These are phyloP conservation scores for Arthromyces matolae DNA, from an alignment of 768 basidiomycete genomes.

Conservation along the genomic window DNA sequence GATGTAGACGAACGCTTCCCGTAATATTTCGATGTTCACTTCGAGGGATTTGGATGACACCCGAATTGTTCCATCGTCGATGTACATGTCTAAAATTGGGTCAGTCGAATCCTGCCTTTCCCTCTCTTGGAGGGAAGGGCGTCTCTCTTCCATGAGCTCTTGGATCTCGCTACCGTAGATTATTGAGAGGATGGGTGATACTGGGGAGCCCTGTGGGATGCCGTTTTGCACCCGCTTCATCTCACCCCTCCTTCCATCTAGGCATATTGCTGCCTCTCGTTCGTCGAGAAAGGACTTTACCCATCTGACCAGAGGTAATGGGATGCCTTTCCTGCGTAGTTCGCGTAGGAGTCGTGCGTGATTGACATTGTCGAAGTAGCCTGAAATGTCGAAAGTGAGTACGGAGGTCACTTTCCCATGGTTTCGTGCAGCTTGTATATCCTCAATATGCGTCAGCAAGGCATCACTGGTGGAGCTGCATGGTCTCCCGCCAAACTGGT, in stretches of 20 bases:
- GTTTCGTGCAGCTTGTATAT: constrained; percentile 23
- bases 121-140: no score
- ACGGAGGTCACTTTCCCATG: constrained; percentile 20
- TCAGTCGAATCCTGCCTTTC: no score
- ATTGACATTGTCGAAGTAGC: constrained; percentile 27
- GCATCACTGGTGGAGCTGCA: constrained; percentile 22
- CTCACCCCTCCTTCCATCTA: no score
- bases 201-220: background rate
- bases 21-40: background rate
- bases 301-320: constrained; percentile 10
- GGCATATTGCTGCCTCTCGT: background rate
- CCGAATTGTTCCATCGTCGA: no score
- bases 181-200: no score
- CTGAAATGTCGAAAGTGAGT: constrained; percentile 27
- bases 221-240: background rate
- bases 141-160: background rate
- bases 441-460: constrained; percentile 20
- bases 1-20: background rate
- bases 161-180: no score
- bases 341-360: constrained; percentile 21
- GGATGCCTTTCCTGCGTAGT: constrained; percentile 17
- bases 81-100: no score
- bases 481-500: constrained; percentile 22
- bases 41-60: no score
- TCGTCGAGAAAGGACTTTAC: background rate